Evolutionary conservation across 2,329 filamentous ascomycete species (phyloP), one percentile per base, ranked within the genome.

Genomic region (Lecanosticta acicola): DNA sequence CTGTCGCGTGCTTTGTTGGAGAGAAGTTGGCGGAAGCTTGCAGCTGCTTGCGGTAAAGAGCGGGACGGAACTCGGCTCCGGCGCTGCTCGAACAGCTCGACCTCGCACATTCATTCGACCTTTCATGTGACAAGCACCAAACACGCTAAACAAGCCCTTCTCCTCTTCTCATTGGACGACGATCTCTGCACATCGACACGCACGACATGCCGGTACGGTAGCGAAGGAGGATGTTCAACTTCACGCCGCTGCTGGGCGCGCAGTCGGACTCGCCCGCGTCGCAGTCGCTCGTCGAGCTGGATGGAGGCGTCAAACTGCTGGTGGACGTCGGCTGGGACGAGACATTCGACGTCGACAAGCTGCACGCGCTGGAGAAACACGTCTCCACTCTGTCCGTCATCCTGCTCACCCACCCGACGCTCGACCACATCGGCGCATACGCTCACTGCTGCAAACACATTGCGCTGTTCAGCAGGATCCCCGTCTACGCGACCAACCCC

Each of bases 381-480:
- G 81, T 94, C 8, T 87, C 91, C 17, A 94, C 91, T 0, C 77
- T 98, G 35, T 97, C 93, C 2, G 77, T 98, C 58, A 84, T 98
- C 60, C 85, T 98, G 33, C 78, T 98, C 56, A 98, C 93, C 1
- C 93, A 98, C 67, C 87, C 93, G 51, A 98, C 91, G 0, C 79
- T 87, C 41, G 82, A 87, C 41, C 93, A 98, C 70, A 79, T 98
- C 46, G 91, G 87, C 56, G 93, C 93, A 48, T 96, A 87, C 66
- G 90, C 87, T 35, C 90, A 97, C 67, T 96, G 90, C 73, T 97
- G 93, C 81, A 95, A 95, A 68, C 84, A 96, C 67, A 85, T 97
- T 53, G 89, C 93, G 37, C 76, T 87, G 38, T 98, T 98, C 69
- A 85, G 84, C 8, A 84, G 89, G 62, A 89, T 98, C 50, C 93